Evolutionary conservation across 192 early-diverging fungal genomes (phyloP).

Genomic region (Allomyces javanicus): DNA sequence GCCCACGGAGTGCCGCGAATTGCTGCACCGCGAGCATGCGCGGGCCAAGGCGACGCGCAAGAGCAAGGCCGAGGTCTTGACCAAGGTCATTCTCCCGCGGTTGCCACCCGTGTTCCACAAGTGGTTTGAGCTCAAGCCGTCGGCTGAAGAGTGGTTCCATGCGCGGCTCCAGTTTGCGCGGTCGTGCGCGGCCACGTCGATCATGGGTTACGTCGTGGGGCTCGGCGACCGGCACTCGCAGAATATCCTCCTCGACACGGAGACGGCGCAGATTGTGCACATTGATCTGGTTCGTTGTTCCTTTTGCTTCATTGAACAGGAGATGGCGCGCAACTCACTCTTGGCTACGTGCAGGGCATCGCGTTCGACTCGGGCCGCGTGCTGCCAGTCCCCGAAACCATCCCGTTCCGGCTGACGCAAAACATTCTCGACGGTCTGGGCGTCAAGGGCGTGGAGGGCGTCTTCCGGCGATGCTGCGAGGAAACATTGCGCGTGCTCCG

Average conservation of each 20-base stretch:
- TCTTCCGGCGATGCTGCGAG: conserved; percentile 58
- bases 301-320: not conserved
- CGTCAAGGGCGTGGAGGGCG: conserved; percentile 52
- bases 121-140: conserved; percentile 58
- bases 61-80: conserved; percentile 33
- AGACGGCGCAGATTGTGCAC: conserved; percentile 70
- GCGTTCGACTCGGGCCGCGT: conserved; percentile 87
- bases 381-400: conserved; percentile 66
- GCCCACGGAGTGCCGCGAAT: conserved; percentile 15
- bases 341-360: conserved; percentile 31
- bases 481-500: conserved; percentile 59
- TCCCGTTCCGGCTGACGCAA: conserved; percentile 78
- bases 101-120: conserved; percentile 45
- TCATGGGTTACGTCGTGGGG: conserved; percentile 75
- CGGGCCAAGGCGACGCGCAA: conserved; percentile 19
- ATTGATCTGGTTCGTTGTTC: conserved; percentile 47
- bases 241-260: conserved; percentile 72
- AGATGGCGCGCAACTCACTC: too few relatives aligned
- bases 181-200: conserved; percentile 66
- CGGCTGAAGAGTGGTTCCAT: conserved; percentile 55
- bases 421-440: conserved; percentile 83
- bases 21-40: conserved; percentile 18
- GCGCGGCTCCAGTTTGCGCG: conserved; percentile 48
- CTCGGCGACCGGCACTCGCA: conserved; percentile 84
- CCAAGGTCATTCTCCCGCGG: conserved; percentile 21